Evolutionary conservation across 352 stramenopile species (phyloP).

Genomic region (Globisporangium iwayamae): DNA sequence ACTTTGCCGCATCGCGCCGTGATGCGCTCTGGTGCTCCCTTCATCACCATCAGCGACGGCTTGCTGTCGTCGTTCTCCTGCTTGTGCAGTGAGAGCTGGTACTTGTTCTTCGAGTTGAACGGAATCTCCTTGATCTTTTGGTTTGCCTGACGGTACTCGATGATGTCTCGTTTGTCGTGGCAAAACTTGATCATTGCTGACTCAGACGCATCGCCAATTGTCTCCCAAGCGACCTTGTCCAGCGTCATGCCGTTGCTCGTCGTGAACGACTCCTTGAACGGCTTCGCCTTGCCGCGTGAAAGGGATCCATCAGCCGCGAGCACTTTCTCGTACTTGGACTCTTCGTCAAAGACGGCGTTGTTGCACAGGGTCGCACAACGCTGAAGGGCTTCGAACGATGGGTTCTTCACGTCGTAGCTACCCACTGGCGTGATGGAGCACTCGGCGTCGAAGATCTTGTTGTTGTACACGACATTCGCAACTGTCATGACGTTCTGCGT

Average conservation of each 20-base stretch:
- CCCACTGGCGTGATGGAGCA: slow-evolving; percentile 58
- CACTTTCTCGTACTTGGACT: slow-evolving; percentile 76
- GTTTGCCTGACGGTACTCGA: slow-evolving; percentile 23
- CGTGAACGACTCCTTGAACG: slow-evolving; percentile 54
- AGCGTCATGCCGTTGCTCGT: slow-evolving; percentile 37
- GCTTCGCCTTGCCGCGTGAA: slow-evolving; percentile 41
- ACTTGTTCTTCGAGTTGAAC: slow-evolving; percentile 88
- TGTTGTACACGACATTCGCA: slow-evolving; percentile 68
- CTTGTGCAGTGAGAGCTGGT: slow-evolving; percentile 72
- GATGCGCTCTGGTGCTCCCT: slow-evolving; percentile 91
- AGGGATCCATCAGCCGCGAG: slow-evolving; percentile 39
- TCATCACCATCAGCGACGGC: slow-evolving; percentile 47
- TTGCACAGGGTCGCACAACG: slow-evolving; percentile 75
- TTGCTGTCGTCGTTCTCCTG: slow-evolving; percentile 30
- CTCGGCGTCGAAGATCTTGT: slow-evolving; percentile 74
- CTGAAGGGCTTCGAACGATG: slow-evolving; percentile 47
- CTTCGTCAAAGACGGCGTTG: slow-evolving; percentile 75
- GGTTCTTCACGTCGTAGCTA: slow-evolving; percentile 35
- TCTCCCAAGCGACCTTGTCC: slow-evolving; percentile 52
- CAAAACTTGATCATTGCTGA: slow-evolving; percentile 34
- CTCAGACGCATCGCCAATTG: slow-evolving; percentile 24
- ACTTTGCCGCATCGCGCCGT: slow-evolving; percentile 72
- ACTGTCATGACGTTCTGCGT: slow-evolving; percentile 91
- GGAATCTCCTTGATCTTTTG: slow-evolving; percentile 64
- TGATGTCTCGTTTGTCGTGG: slow-evolving; percentile 27